These are phyloP conservation scores for Lecanicillium sp. DNA, from an alignment of 2,329 filamentous ascomycete species.

Conservation along the genomic window DNA sequence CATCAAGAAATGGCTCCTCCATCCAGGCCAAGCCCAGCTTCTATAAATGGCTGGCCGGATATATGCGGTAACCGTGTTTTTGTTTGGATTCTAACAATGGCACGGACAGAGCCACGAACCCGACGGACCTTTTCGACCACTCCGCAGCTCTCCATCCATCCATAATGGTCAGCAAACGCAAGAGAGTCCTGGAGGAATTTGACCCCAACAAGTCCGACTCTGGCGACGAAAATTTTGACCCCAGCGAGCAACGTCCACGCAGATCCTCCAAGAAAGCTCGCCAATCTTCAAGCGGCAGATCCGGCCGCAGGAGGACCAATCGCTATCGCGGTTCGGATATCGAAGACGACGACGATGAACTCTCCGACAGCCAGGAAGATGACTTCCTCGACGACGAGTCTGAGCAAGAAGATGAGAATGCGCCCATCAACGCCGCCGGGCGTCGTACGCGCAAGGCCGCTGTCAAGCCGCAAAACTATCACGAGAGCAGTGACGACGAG, in stretches of 20 bases:
- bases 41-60: background rate
- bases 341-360: slow-evolving; percentile 49
- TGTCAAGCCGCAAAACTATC: slow-evolving; percentile 36
- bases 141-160: background rate
- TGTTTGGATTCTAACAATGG: background rate
- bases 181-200: slow-evolving; percentile 49
- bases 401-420: slow-evolving; percentile 34
- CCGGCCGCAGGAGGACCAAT: slow-evolving; percentile 26
- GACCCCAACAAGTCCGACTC: slow-evolving; percentile 60
- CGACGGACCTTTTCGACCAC: background rate
- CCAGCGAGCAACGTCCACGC: slow-evolving; percentile 35
- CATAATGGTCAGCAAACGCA: slow-evolving; percentile 36
- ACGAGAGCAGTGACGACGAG: slow-evolving; percentile 36
- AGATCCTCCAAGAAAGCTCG: slow-evolving; percentile 34
- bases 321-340: slow-evolving; percentile 54
- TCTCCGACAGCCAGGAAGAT: slow-evolving; percentile 43
- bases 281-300: slow-evolving; percentile 24
- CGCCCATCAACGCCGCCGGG: slow-evolving; percentile 37
- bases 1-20: no score
- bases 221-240: slow-evolving; percentile 58
- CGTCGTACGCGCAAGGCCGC: slow-evolving; percentile 40
- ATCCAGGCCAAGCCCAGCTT: no score
- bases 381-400: slow-evolving; percentile 39
- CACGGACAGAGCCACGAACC: background rate
- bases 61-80: background rate